Base-by-base conservation (phyloP, 2,329 filamentous ascomycete genomes). In the Alternaria postmessia region DNA sequence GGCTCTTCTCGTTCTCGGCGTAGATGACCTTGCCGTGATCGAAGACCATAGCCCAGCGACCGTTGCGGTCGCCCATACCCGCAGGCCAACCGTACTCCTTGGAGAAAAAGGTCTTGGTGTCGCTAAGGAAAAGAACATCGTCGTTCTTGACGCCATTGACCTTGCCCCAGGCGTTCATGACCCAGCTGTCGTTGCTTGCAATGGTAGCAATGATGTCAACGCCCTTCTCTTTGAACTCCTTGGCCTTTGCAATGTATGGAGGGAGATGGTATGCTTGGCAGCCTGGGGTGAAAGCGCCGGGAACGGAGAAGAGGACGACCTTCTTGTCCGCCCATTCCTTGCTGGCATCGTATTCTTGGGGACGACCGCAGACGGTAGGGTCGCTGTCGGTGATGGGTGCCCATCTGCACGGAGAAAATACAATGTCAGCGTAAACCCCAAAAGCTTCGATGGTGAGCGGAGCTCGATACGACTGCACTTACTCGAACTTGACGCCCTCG, bases 141-240 rank as follows among this genome's bases (percentile, higher is more conserved):
- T 94, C 89, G 66, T 89, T 88, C 75, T 87, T 89, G 75, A 94
- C 84, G 54, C 85, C 85, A 81, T 96, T 94, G 75, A 93, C 92
- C 87, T 96, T 96, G 81, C 88, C 90, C 92, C 92, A 95, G 55
- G 91, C 92, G 72, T 88, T 89, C 91, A 94, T 94, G 79, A 96
- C 93, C 77, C 85, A 96, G 66, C 89, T 84, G 81, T 96, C 93
- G 81, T 96, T 96, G 84, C 84, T 90, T 61, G 92, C 91, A 74
- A 96, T 89, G 75, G 95, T 88, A 68, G 92, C 87, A 73, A 96
- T 87, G 65, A 90, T 80, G 80, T 96, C 93, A 68, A 96, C 91
- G 72, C 91, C 92, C 86, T 94, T 94, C 75, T 89, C 84, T 54
- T 87, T 83, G 69, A 89, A 82, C 78, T 92, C 89, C 79, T 87